These are phyloP conservation scores for Discostella stelligeroides DNA, from an alignment of 108 stramenopile species.

Conservation along the genomic window DNA sequence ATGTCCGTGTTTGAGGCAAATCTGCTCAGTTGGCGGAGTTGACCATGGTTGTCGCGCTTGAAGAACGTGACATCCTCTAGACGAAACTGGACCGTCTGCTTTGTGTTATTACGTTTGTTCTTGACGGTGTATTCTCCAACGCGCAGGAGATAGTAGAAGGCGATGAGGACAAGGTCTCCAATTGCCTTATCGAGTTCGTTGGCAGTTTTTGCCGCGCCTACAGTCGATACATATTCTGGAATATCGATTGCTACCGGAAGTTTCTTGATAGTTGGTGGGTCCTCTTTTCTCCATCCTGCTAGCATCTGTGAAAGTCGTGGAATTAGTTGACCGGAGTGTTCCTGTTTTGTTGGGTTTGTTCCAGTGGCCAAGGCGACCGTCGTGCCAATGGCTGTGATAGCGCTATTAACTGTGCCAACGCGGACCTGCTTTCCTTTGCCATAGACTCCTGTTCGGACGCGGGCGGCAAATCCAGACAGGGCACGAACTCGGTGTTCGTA, in stretches of 20 bases:
- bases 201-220: background rate
- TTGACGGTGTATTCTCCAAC: conserved; percentile 11
- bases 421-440: background rate
- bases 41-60: background rate
- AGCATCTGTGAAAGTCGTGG: background rate
- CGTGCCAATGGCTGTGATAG: conserved; percentile 29
- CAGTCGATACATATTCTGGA: background rate
- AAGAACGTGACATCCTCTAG: background rate
- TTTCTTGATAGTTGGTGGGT: conserved; percentile 2
- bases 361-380: conserved; percentile 13
- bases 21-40: background rate
- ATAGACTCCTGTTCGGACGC: background rate
- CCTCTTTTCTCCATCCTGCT: background rate
- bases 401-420: conserved; percentile 7
- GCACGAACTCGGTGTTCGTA: background rate
- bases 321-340: background rate
- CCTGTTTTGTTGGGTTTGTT: conserved; percentile 11
- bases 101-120: background rate
- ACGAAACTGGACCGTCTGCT: background rate
- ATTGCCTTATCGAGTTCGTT: background rate
- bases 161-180: conserved; percentile 7
- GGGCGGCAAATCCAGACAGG: background rate
- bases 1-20: no score
- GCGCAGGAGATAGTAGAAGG: conserved; percentile 2
- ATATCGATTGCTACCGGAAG: conserved; percentile 2